Evolutionary conservation across 2,329 filamentous ascomycete species (phyloP).

Genomic region (Monilinia fructicola): DNA sequence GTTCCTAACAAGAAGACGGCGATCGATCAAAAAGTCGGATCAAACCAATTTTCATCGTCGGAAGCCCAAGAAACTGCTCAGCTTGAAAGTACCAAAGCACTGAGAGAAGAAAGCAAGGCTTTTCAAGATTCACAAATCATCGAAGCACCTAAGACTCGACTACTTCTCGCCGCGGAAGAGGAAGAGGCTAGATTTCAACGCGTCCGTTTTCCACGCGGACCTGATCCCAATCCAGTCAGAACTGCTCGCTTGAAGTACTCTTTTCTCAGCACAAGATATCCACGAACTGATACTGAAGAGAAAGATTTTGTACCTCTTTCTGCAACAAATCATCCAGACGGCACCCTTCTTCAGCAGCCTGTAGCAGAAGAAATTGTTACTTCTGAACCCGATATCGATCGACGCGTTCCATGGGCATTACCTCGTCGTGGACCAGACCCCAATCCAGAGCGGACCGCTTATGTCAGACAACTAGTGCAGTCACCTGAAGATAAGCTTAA

Average conservation of each 20-base stretch:
- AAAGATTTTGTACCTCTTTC: conserved; percentile 1
- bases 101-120: background rate
- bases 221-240: background rate
- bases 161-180: background rate
- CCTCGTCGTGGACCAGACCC: background rate
- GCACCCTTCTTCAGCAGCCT: background rate
- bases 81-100: background rate
- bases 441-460: background rate
- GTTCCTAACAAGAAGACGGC: background rate
- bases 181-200: background rate
- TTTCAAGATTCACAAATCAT: background rate
- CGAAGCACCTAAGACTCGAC: background rate
- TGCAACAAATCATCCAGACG: background rate
- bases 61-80: background rate
- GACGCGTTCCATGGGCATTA: background rate
- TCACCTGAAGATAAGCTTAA: background rate
- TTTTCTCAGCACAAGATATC: background rate
- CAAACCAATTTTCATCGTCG: background rate
- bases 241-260: conserved; percentile 7
- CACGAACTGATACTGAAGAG: conserved; percentile 2
- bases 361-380: background rate
- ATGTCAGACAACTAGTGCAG: background rate
- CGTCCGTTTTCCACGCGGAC: background rate
- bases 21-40: background rate
- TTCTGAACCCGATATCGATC: background rate